A percentile compares a stretch with the other conserved stretches of the same genome.
Conservation (phyloP, 2,329 filamentous ascomycete genomes). For the Corniculantispora saksenae region DNA sequence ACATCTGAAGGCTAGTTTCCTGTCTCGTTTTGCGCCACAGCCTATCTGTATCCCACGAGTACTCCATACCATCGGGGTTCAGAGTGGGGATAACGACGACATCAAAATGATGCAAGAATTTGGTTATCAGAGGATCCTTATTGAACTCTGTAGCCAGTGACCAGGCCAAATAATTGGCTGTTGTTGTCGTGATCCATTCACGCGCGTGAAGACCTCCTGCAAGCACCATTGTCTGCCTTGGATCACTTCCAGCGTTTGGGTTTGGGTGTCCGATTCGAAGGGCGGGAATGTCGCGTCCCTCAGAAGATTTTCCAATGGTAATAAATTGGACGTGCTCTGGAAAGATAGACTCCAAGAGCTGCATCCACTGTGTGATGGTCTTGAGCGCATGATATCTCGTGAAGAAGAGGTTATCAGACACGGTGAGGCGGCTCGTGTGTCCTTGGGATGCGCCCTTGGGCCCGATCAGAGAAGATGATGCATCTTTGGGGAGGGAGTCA, state of each 20-base stretch:
- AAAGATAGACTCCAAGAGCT: constrained; percentile 85
- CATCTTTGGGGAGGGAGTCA: constrained; percentile 42
- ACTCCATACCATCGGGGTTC: constrained; percentile 93
- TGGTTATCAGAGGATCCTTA: constrained; percentile 69
- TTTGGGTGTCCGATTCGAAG: constrained; percentile 69
- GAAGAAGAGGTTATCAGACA: constrained; percentile 80
- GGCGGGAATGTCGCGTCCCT: constrained; percentile 83
- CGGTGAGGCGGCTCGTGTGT: constrained; percentile 34
- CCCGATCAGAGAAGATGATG: constrained; percentile 22
- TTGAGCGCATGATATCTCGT: constrained; percentile 86
- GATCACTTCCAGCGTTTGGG: constrained; percentile 43
- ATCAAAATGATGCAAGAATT: constrained; percentile 80
- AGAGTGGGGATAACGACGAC: constrained; percentile 84
- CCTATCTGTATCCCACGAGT: constrained; percentile 88
- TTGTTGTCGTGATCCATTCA: constrained; percentile 94
- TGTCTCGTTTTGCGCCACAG: constrained; percentile 96
- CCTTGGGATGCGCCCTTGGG: constrained; percentile 32
- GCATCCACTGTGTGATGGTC: constrained; percentile 88
- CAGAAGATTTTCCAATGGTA: constrained; percentile 80
- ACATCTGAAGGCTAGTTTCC: constrained; percentile 77
- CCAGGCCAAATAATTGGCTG: constrained; percentile 89
- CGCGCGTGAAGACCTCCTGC: constrained; percentile 87
- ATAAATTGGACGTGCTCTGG: constrained; percentile 73
- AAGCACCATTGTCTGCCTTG: constrained; percentile 76
- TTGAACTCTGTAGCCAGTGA: constrained; percentile 82